Evolutionary conservation across 2,329 filamentous ascomycete genomes (phyloP).

Genomic region (Pyrenophora teres): DNA sequence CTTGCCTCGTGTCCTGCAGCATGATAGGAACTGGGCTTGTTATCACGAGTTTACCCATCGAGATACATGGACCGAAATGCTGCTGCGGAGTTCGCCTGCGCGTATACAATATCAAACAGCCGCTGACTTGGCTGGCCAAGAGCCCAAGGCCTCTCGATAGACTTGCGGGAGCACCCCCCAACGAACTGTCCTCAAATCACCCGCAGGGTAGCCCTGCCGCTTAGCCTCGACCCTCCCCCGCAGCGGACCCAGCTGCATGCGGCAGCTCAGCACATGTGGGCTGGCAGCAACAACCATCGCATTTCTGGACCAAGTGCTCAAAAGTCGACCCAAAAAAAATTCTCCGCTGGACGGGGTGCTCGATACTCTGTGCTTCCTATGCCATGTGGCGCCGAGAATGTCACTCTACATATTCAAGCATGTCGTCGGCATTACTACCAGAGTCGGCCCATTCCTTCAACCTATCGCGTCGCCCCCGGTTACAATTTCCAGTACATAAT

Average conservation of each 20-base stretch:
- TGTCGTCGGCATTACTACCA: conserved; percentile 2
- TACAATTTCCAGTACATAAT: conserved; percentile 17
- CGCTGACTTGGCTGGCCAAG: conserved; percentile 3
- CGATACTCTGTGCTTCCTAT: too few species aligned
- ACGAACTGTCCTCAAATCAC: conserved; percentile 2
- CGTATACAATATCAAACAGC: conserved; percentile 12
- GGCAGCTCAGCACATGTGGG: conserved; percentile 11
- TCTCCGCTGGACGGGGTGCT: too few species aligned
- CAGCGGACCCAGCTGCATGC: conserved; percentile 14
- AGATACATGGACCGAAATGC: conserved; percentile 21
- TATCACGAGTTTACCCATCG: conserved; percentile 24
- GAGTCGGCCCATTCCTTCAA: background rate
- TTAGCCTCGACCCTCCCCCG: conserved; percentile 13
- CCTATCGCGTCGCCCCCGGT: background rate
- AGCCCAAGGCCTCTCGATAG: background rate
- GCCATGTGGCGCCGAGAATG: background rate
- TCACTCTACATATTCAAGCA: background rate
- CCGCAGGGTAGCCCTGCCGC: conserved; percentile 4
- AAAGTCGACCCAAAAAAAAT: background rate
- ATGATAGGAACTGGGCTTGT: conserved; percentile 17
- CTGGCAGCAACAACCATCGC: background rate
- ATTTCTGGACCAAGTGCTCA: background rate
- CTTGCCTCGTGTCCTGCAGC: conserved; percentile 20
- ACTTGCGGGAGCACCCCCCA: background rate
- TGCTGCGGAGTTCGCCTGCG: conserved; percentile 30